Evolutionary conservation across 495 filamentous ascomycete species (phyloP).

Genomic region (Aspergillus steynii): DNA sequence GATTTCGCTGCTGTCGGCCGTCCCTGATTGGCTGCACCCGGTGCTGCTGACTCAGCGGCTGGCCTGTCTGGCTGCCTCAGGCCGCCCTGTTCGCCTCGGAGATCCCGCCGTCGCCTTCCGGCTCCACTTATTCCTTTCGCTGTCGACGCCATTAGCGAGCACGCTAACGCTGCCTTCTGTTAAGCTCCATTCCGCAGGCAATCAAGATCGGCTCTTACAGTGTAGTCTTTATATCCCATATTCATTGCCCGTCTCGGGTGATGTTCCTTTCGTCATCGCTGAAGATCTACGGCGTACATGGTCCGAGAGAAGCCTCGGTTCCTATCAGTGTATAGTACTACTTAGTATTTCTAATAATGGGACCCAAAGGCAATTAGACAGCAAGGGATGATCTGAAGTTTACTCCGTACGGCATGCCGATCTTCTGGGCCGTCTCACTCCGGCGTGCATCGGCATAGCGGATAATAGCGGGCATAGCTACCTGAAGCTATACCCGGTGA

Average conservation of each 20-base stretch:
- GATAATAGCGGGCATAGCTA: no score
- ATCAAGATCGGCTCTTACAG: constrained; percentile 15
- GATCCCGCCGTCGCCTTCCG: not conserved
- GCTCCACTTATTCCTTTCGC: not conserved
- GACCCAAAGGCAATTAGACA: no score
- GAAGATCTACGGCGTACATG: not conserved
- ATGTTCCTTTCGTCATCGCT: not conserved
- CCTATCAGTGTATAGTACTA: no score
- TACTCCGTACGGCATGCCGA: no score
- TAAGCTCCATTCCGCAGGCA: constrained; percentile 21
- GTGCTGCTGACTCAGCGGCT: constrained; percentile 6
- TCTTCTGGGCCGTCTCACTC: no score
- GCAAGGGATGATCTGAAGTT: no score
- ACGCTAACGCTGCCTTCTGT: not conserved
- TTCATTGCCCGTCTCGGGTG: not conserved
- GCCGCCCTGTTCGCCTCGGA: not conserved
- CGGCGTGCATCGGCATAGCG: no score
- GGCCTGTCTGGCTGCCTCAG: no score
- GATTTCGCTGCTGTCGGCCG: constrained; percentile 20
- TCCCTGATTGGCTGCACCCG: constrained; percentile 7
- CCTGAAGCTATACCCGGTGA: no score
- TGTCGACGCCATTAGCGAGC: no score
- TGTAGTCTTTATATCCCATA: not conserved
- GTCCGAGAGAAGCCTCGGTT: not conserved
- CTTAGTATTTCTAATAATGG: no score